Percentiles rank a stretch among this genome's conserved stretches.
Evolutionary conservation across 2,329 filamentous ascomycete genomes (phyloP).

Genomic region (Chaetomium sp.): DNA sequence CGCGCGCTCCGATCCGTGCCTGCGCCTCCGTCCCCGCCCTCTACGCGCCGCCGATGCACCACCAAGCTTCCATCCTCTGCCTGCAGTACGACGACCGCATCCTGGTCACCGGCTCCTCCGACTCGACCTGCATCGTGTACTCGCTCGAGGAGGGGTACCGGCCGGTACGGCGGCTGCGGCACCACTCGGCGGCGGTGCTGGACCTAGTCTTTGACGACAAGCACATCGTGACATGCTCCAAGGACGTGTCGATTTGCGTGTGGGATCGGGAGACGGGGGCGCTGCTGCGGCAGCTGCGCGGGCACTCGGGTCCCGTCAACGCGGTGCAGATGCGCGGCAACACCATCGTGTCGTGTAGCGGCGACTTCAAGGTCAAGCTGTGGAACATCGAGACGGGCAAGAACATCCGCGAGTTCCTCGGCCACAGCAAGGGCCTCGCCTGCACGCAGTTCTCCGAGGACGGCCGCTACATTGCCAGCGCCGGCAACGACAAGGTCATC

Average conservation of each 20-base stretch:
- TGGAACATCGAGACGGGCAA: conserved; percentile 92
- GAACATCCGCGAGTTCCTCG: conserved; percentile 85
- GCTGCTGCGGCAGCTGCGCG: conserved; percentile 76
- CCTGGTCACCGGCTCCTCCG: conserved; percentile 92
- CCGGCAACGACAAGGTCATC: conserved; percentile 93
- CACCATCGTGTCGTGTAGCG: conserved; percentile 88
- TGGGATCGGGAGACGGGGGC: conserved; percentile 84
- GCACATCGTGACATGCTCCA: conserved; percentile 95
- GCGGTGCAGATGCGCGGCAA: conserved; percentile 94
- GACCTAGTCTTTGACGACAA: conserved; percentile 91
- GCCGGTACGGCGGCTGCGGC: conserved; percentile 74
- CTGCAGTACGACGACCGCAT: conserved; percentile 92
- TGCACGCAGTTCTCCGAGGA: conserved; percentile 97
- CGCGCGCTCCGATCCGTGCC: conserved; percentile 39
- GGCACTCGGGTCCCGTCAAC: conserved; percentile 91
- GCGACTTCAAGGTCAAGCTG: conserved; percentile 89
- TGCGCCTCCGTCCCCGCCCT: conserved; percentile 54
- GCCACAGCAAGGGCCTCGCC: conserved; percentile 89
- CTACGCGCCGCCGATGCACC: conserved; percentile 66
- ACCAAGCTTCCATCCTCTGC: conserved; percentile 91
- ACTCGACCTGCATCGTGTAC: conserved; percentile 89
- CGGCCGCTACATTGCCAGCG: conserved; percentile 87
- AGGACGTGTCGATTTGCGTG: conserved; percentile 90
- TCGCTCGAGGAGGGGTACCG: conserved; percentile 76
- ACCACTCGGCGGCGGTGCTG: conserved; percentile 85